Evolutionary conservation across 495 filamentous ascomycete species (phyloP), one percentile per base, ranked within the genome.

Genomic region (Aspergillus asperescens): DNA sequence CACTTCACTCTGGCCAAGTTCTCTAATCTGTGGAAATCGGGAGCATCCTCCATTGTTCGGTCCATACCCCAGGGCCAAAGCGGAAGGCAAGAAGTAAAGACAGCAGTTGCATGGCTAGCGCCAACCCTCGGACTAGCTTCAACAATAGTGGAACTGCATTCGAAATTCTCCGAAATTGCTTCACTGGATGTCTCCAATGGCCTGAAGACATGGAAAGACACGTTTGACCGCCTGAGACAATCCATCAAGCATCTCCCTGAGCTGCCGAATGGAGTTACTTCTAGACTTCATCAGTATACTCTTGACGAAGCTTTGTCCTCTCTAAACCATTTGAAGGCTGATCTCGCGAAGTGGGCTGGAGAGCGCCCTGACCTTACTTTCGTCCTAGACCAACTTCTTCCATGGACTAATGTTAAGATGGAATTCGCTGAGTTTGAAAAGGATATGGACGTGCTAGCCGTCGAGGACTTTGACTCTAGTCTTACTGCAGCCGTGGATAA

Each of bases 401-500:
- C 63, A n/a, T 79, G 75, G 76, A 54, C 61, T 3, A 61, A 65
- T 16, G 44, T 61, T 10, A 61, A 68, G 12, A 22, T 46, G 7
- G 52, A 56, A 32, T 13, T 49, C 37, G 7, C 53, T 13, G 40
- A 56, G 1, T 34, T 54, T 5, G 40, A 50, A 22, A 32, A 54
- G 32, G 52, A 55, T 41, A 37, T 59, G 23, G 39, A 55, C 39
- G 31, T 28, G n/a, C 24, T 72, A 4, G 55, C 66, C 12, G 41
- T 75, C 10, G 52, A 66, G 22, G 59, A 64, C 2, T 76, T 87
- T n/a, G 81, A 85, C 35, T 54, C 74, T 18, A 76, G 70, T 3
- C 63, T 89, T n/a, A 74, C 83, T 8, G 77, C 64, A 3, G 65
- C 81, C 16, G 77, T 77, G 25, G 83, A 88, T 66, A 79, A 79